phyloP scores from a whole-genome alignment of 129 eudicot species.

The Flaveria sonorensis region DNA sequence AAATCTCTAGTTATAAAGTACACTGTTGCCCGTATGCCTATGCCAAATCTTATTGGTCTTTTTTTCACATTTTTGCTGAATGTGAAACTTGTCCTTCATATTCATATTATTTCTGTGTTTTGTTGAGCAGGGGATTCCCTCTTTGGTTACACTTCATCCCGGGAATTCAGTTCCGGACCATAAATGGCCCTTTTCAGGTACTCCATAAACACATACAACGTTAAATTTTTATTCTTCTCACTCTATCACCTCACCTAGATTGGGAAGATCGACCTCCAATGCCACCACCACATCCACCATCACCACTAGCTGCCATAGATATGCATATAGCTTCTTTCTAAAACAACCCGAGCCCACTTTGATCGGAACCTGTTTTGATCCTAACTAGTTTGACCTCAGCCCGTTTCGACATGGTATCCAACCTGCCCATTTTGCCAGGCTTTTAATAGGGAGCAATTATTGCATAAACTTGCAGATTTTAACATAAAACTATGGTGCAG shows the following conservation, averaged over 20 bases:
- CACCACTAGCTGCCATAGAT: not conserved
- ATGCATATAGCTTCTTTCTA: not conserved
- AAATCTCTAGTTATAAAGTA: not conserved
- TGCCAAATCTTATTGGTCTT: not conserved
- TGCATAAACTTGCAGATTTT: not conserved
- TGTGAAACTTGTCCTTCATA: not conserved
- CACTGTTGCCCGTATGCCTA: conserved; percentile 4
- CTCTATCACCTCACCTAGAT: not conserved
- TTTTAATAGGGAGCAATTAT: not conserved
- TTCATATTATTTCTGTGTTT: conserved; percentile 12
- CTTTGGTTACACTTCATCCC: conserved; percentile 83
- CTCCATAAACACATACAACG: conserved; percentile 12
- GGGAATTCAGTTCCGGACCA: conserved; percentile 77
- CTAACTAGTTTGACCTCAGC: not conserved
- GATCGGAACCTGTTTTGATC: not conserved
- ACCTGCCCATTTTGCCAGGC: not conserved
- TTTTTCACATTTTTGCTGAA: not conserved
- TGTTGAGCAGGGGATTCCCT: conserved; percentile 73
- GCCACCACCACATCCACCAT: not conserved
- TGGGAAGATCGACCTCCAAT: not conserved
- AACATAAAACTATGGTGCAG: conserved; percentile 42
- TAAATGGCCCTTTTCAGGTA: conserved; percentile 69
- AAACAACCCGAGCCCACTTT: not conserved
- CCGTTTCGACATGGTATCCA: not conserved
- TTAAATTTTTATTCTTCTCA: conserved; percentile 1